Evolutionary conservation across 202 grass and related monocot species (phyloP).

Genomic region (Saccharum hybrid): DNA sequence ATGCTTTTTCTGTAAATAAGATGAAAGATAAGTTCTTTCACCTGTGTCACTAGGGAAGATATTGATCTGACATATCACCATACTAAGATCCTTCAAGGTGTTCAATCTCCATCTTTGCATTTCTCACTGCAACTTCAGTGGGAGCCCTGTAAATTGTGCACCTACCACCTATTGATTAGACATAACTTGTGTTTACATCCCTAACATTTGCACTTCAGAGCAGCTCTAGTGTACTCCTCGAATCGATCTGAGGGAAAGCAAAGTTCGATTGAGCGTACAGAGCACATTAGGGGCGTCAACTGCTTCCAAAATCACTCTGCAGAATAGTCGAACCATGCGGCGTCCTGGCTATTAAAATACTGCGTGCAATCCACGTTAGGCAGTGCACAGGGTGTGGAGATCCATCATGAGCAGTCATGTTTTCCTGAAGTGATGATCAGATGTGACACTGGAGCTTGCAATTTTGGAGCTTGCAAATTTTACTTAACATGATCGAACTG

Average conservation of each 20-base stretch:
- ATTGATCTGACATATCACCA: conserved; percentile 8
- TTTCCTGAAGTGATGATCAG: not conserved
- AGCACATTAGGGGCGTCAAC: not conserved
- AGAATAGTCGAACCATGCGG: not conserved
- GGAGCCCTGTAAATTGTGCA: not conserved
- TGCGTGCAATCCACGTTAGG: not conserved
- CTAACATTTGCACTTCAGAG: not conserved
- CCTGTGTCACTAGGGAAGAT: not conserved
- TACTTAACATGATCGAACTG: not conserved
- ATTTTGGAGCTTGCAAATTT: not conserved
- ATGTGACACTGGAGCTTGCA: not conserved
- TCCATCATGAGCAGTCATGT: not conserved
- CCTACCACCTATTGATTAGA: conserved; percentile 5
- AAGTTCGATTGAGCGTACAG: not conserved
- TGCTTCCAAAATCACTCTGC: not conserved
- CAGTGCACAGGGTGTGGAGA: not conserved
- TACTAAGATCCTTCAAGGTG: conserved; percentile 16
- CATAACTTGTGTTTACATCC: not conserved
- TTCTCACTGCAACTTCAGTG: not conserved
- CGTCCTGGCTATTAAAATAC: not conserved
- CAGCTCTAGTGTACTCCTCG: not conserved
- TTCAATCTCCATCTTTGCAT: not conserved
- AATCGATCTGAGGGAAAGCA: not conserved
- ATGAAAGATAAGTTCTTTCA: not conserved
- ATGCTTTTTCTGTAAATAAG: not conserved